Base-by-base conservation (phyloP, 805 yeast genomes). In the Kodamaea kaohsiungensis region DNA sequence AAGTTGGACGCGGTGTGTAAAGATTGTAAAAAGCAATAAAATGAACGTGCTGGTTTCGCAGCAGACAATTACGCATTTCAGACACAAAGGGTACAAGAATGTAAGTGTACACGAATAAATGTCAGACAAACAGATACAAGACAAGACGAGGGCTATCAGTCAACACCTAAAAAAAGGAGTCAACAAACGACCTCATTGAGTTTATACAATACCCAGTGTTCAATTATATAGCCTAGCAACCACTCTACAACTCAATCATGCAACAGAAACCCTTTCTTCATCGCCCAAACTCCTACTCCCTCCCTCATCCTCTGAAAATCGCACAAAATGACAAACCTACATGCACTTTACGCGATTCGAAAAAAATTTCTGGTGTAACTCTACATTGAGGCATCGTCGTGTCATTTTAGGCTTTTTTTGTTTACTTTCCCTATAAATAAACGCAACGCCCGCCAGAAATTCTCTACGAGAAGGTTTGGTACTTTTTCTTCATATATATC, bases 391-490 rank as follows among this genome's bases (percentile, higher is more conserved):
- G 45, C 45, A 40, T 9, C 19, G 35, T 40, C 25, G 17, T 17
- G 17, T 5, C 17, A 17, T 5, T 40, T 40, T 40, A 40, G n/a
- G 25, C 45, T 40, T 40, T 40, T 17, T n/a, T 40, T 40, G 45
- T 40, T 40, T 40, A 40, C 42, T 13, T 38, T 38, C 45, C 45
- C 45, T 40, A 40, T 40, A 40, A 40, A 40, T 40, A 40, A 17
- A 17, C 45, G 25, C 45, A 16, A 22, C 13, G 45, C 45, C 45
- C 45, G 45, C 45, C 42, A 17, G 13, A 12, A 40, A 15, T 16
- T 17, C 25, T 16, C 35, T 30, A 30, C 45, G 25, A 15, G 25
- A 40, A 19, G 45, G 17, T 40, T 40, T 40, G 45, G 25, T 40
- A 17, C 45, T 30, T 30, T 30, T 30, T 30, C 35, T 40, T 17